Evolutionary conservation across 441 rosid genomes (phyloP).

Genomic region (Erodium trifolium): DNA sequence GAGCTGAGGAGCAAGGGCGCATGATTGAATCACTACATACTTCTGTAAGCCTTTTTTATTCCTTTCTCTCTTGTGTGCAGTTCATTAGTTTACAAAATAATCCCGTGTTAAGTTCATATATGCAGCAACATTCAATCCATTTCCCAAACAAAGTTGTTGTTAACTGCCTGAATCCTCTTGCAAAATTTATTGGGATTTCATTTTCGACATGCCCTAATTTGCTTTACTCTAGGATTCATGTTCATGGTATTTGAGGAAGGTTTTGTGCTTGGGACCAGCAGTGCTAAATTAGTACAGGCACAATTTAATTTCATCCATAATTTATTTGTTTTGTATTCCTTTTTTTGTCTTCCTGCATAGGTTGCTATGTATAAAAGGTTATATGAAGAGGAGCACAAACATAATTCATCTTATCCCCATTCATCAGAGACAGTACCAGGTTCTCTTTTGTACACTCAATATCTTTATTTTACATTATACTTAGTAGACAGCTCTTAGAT

Average conservation of each 20-base stretch:
- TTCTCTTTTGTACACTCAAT: constrained; percentile 21
- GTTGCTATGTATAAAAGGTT: constrained; percentile 92
- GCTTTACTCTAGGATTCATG: no score
- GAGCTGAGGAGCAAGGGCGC: constrained; percentile 89
- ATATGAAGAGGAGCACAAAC: constrained; percentile 88
- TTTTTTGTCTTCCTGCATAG: constrained; percentile 25
- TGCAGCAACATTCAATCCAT: no score
- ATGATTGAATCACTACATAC: constrained; percentile 94
- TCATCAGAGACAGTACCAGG: constrained; percentile 47
- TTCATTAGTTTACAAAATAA: no score
- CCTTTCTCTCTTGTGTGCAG: not conserved
- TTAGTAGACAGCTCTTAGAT: not conserved
- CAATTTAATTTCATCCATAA: not conserved
- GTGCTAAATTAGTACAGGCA: no score
- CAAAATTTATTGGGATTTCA: no score
- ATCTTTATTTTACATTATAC: not conserved
- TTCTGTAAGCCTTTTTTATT: constrained; percentile 50
- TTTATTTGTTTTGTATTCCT: not conserved
- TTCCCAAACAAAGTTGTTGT: no score
- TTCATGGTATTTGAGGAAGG: no score
- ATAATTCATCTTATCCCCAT: constrained; percentile 39
- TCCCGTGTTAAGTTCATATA: no score
- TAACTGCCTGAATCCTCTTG: no score
- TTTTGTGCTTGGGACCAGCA: no score
- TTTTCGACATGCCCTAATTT: no score